Conservation (phyloP, 495 filamentous ascomycete genomes). For the Penicillium goetzii region DNA sequence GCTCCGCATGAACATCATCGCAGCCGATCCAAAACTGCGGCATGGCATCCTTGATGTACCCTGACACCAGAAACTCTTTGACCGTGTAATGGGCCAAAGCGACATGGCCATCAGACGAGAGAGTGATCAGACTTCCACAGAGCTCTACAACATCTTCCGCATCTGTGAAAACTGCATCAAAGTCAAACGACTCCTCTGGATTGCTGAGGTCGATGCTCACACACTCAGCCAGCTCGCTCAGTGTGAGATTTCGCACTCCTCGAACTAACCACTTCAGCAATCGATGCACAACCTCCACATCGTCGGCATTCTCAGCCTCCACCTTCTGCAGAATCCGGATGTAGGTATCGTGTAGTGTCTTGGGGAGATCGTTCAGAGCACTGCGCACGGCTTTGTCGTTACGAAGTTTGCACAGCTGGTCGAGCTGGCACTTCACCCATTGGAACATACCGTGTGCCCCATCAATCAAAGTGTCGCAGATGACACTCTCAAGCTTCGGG, state of each 20-base stretch:
- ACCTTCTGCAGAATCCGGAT: background rate
- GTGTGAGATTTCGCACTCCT: background rate
- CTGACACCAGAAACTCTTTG: background rate
- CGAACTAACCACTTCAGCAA: background rate
- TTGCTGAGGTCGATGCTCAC: background rate
- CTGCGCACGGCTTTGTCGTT: background rate
- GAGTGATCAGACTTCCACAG: background rate
- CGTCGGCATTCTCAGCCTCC: background rate
- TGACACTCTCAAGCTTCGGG: background rate
- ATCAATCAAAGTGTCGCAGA: background rate
- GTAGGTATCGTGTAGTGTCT: background rate
- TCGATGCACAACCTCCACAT: background rate
- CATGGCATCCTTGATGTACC: background rate
- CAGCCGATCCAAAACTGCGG: background rate
- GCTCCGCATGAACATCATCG: background rate
- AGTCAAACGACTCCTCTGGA: background rate
- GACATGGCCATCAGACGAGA: background rate
- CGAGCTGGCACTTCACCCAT: constrained; percentile 1
- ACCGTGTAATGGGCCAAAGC: constrained; percentile 2
- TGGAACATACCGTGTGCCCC: background rate
- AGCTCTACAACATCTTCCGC: constrained; percentile 1
- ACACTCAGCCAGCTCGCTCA: constrained; percentile 2
- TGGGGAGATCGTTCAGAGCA: background rate
- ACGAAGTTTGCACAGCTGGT: background rate
- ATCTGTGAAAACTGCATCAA: background rate